Evolutionary conservation across 495 filamentous ascomycete genomes (phyloP).

Genomic region (Podospora conica): DNA sequence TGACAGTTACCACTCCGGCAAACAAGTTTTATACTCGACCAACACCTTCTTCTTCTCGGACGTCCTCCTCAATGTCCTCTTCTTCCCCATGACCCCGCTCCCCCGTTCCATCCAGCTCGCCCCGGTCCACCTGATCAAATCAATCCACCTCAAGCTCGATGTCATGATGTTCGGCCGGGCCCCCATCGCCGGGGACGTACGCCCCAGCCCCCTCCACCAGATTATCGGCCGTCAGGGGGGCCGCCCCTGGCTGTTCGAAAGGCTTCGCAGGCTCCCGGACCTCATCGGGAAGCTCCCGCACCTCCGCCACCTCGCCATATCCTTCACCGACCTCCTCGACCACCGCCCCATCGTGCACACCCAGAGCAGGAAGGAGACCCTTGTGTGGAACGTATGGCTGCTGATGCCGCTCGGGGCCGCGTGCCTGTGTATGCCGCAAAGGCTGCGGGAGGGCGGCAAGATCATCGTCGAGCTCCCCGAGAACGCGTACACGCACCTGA

Average conservation of each 20-base stretch:
- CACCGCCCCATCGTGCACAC: background rate
- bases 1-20: background rate
- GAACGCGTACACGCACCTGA: background rate
- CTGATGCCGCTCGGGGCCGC: background rate
- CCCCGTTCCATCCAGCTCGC: background rate
- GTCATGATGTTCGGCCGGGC: background rate
- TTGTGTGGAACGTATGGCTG: background rate
- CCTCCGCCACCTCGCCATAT: background rate
- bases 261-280: background rate
- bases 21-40: background rate
- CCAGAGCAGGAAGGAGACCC: background rate
- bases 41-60: background rate
- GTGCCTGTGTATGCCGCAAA: background rate
- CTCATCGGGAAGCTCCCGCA: background rate
- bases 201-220: background rate
- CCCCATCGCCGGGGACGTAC: background rate
- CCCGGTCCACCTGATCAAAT: background rate
- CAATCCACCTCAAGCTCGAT: background rate
- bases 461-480: background rate
- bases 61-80: background rate
- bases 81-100: background rate
- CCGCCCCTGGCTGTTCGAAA: background rate
- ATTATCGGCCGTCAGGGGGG: background rate
- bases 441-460: background rate
- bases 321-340: background rate